Percentiles rank a stretch among this genome's conserved stretches.
Evolutionary conservation across 2,329 filamentous ascomycete species (phyloP).

Genomic region (Colletotrichum shisoi): DNA sequence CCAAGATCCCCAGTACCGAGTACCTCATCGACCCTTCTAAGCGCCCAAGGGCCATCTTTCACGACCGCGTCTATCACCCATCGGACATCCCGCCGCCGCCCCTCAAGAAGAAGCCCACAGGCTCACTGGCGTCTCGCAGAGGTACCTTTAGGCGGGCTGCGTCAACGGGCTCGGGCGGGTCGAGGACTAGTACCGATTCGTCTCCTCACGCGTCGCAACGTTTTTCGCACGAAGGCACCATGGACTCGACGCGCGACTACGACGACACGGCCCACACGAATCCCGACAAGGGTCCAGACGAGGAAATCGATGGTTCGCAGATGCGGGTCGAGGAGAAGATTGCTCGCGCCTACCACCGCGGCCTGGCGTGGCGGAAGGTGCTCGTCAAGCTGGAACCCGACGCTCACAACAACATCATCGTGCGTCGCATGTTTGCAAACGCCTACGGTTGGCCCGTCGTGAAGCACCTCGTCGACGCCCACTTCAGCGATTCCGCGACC

Average conservation of each 20-base stretch:
- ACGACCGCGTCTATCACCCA: slow-evolving; percentile 94
- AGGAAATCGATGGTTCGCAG: slow-evolving; percentile 63
- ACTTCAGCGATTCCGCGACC: slow-evolving; percentile 80
- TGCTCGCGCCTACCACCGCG: slow-evolving; percentile 90
- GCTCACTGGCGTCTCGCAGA: slow-evolving; percentile 47
- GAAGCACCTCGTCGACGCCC: slow-evolving; percentile 91
- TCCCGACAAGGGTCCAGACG: slow-evolving; percentile 52
- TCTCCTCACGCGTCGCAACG: slow-evolving; percentile 42
- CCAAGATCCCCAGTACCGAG: slow-evolving; percentile 80
- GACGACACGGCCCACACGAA: slow-evolving; percentile 60
- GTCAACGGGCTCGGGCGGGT: slow-evolving; percentile 33
- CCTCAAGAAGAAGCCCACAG: slow-evolving; percentile 61
- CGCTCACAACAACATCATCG: slow-evolving; percentile 98
- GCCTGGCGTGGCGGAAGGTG: slow-evolving; percentile 94
- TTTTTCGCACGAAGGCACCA: slow-evolving; percentile 54
- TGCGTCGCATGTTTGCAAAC: slow-evolving; percentile 95
- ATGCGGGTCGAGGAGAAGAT: slow-evolving; percentile 99
- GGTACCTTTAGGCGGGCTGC: slow-evolving; percentile 43
- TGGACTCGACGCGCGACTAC: slow-evolving; percentile 58
- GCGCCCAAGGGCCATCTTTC: slow-evolving; percentile 89
- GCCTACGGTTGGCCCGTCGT: slow-evolving; percentile 97
- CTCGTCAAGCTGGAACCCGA: slow-evolving; percentile 94
- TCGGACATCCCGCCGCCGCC: slow-evolving; percentile 88
- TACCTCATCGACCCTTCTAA: slow-evolving; percentile 85
- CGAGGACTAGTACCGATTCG: slow-evolving; percentile 40